A percentile compares a stretch with the other conserved stretches of the same genome.
These are phyloP conservation scores for Populus trichocarpa DNA, from an alignment of 441 rosid genomes.

Conservation along the genomic window DNA sequence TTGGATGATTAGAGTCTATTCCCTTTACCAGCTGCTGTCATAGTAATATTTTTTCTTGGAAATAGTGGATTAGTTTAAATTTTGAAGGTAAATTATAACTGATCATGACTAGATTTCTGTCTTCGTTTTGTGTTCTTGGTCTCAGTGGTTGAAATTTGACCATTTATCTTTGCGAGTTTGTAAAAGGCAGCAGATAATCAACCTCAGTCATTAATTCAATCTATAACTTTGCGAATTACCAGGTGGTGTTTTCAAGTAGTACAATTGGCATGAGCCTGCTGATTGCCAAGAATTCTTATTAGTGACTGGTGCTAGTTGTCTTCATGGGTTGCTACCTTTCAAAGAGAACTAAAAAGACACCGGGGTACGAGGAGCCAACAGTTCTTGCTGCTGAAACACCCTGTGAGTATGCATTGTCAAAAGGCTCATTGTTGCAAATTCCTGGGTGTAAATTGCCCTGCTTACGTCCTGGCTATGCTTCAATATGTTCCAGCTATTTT, in stretches of 20 bases:
- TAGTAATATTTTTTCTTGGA: background rate
- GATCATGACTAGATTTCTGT: background rate
- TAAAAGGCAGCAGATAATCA: background rate
- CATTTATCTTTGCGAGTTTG: background rate
- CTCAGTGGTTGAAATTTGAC: background rate
- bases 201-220: background rate
- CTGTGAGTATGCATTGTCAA: conserved; percentile 39
- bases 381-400: conserved; percentile 75
- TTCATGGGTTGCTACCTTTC: conserved; percentile 48
- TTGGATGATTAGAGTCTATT: background rate
- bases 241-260: conserved; percentile 5
- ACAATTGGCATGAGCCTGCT: background rate
- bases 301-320: conserved; percentile 10
- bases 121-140: conserved; percentile 6
- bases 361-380: conserved; percentile 62
- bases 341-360: conserved; percentile 28
- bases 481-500: background rate
- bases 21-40: background rate
- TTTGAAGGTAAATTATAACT: background rate
- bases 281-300: background rate
- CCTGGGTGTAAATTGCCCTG: background rate
- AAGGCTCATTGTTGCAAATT: background rate
- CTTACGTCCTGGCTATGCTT: background rate
- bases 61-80: background rate
- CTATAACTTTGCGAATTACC: background rate